A percentile compares a stretch with the other conserved stretches of the same genome.
Evolutionary conservation across 2,329 filamentous ascomycete genomes (phyloP).

Genomic region (Colletotrichum sp.): DNA sequence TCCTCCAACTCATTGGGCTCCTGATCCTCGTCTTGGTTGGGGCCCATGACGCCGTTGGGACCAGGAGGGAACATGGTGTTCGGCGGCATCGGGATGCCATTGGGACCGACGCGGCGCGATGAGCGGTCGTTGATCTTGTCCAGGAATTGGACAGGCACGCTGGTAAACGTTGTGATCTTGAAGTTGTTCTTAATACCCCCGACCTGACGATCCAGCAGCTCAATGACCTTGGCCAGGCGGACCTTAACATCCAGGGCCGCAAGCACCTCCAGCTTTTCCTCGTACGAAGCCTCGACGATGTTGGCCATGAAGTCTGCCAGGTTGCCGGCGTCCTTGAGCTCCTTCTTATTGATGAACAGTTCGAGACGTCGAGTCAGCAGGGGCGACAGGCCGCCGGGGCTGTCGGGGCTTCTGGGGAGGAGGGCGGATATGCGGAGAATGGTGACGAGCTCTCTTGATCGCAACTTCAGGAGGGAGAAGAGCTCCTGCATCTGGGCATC

Average conservation of each 20-base stretch:
- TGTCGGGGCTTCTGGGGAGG: conserved; percentile 66
- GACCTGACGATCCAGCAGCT: conserved; percentile 83
- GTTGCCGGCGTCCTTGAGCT: conserved; percentile 79
- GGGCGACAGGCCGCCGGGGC: conserved; percentile 73
- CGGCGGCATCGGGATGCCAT: conserved; percentile 16
- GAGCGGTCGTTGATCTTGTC: conserved; percentile 51
- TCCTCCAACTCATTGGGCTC: conserved; percentile 92
- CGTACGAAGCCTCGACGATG: conserved; percentile 83
- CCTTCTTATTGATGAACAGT: conserved; percentile 83
- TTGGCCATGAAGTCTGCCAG: conserved; percentile 98
- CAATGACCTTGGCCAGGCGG: conserved; percentile 81
- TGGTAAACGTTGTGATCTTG: conserved; percentile 80
- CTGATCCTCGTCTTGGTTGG: conserved; percentile 70
- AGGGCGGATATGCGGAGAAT: conserved; percentile 85
- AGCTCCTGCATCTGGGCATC: conserved; percentile 71
- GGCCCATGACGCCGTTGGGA: conserved; percentile 36
- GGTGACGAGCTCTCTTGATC: conserved; percentile 85
- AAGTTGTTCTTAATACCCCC: conserved; percentile 85
- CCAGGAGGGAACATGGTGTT: conserved; percentile 24
- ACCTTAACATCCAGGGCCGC: conserved; percentile 81
- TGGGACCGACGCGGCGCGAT: conserved; percentile 11
- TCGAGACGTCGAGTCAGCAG: conserved; percentile 87
- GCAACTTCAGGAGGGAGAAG: conserved; percentile 81
- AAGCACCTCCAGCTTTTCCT: conserved; percentile 89
- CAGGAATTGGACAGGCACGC: conserved; percentile 66